A percentile compares a stretch with the other conserved stretches of the same genome.
Conservation (phyloP, 2,329 filamentous ascomycete species). For the Penicillium glabrum region DNA sequence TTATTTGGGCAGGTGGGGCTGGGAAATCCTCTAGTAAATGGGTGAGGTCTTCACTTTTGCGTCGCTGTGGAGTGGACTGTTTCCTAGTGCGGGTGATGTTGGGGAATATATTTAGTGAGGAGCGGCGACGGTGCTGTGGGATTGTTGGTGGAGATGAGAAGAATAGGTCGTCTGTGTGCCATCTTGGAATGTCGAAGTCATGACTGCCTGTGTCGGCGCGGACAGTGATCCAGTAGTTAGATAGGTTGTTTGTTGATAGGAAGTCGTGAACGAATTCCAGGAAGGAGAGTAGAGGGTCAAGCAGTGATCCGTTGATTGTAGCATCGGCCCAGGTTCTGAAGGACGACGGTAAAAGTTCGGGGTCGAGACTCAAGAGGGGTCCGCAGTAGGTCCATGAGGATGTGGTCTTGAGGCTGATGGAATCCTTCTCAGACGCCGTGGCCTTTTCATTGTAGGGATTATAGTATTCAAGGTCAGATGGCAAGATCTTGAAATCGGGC, state of each 20-base stretch:
- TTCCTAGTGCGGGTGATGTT: background rate
- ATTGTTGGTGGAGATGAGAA: conserved; percentile 30
- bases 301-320: conserved; percentile 37
- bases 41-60: background rate
- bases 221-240: conserved; percentile 51
- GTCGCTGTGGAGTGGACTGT: background rate
- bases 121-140: conserved; percentile 11
- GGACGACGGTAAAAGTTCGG: conserved; percentile 32
- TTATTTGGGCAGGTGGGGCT: conserved; percentile 6
- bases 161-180: conserved; percentile 54
- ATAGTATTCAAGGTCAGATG: conserved; percentile 6
- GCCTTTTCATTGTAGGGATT: background rate
- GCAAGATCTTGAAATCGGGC: conserved; percentile 19
- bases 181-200: conserved; percentile 48
- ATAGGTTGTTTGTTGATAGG: conserved; percentile 35
- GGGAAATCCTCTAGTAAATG: background rate
- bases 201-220: conserved; percentile 46
- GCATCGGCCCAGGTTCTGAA: conserved; percentile 42
- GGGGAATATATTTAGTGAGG: background rate
- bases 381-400: conserved; percentile 49
- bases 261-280: conserved; percentile 41
- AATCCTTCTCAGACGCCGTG: background rate
- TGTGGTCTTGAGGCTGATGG: conserved; percentile 17
- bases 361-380: conserved; percentile 34
- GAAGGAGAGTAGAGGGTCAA: conserved; percentile 41